phyloP scores from a whole-genome alignment of 2,329 filamentous ascomycete species.

The Fusarium longipes region DNA sequence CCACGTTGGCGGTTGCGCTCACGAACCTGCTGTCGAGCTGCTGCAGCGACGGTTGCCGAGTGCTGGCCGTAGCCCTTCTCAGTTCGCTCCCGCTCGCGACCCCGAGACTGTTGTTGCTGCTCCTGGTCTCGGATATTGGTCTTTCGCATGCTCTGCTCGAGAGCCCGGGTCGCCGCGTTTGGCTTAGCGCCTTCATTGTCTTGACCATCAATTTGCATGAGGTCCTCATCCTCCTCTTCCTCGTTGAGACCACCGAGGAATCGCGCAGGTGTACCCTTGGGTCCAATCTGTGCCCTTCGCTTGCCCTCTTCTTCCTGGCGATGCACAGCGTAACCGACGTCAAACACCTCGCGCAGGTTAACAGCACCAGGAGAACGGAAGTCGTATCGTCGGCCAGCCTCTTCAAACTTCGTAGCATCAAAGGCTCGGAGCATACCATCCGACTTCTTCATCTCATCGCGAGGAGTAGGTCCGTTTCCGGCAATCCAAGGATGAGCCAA shows the following conservation, averaged over 20 bases:
- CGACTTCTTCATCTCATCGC: constrained; percentile 69
- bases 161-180: constrained; percentile 68
- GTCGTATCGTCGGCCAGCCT: constrained; percentile 78
- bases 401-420: constrained; percentile 64
- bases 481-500: constrained; percentile 94
- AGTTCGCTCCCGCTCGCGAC: constrained; percentile 51
- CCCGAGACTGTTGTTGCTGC: constrained; percentile 44
- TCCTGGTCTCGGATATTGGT: constrained; percentile 74
- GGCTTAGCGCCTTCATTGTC: constrained; percentile 58
- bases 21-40: constrained; percentile 81
- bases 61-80: constrained; percentile 88
- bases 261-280: constrained; percentile 72
- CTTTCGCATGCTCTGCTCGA: constrained; percentile 89
- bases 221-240: constrained; percentile 63
- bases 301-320: constrained; percentile 96
- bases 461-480: constrained; percentile 67
- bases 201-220: constrained; percentile 71
- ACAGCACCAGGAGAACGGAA: constrained; percentile 96
- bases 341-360: constrained; percentile 96
- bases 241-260: constrained; percentile 75
- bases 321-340: constrained; percentile 97
- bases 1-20: constrained; percentile 77
- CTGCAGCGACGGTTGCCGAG: constrained; percentile 83
- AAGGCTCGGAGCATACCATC: constrained; percentile 62
- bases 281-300: constrained; percentile 83